Conservation (phyloP, 495 filamentous ascomycete genomes). For the Sphaerosporella brunnea region DNA sequence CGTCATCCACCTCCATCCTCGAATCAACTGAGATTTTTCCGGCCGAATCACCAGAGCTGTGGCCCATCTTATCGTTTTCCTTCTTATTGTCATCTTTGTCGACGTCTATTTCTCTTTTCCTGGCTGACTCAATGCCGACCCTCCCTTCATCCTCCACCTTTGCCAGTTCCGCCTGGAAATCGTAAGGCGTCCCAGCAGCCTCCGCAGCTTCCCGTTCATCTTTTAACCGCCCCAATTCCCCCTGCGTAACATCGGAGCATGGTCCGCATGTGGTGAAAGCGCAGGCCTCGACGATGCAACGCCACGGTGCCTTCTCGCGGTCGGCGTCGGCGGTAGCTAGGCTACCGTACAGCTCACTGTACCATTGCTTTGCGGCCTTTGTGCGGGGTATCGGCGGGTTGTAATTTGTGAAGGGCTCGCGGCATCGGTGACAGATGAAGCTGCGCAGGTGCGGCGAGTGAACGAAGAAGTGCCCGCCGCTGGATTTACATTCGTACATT, state of each 20-base stretch:
- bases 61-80: neutral
- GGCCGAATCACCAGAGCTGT: neutral
- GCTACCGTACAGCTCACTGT: neutral
- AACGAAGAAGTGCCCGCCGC: conserved; percentile 21
- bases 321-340: neutral
- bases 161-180: neutral
- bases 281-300: conserved; percentile 19
- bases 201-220: neutral
- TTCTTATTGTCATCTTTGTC: neutral
- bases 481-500: conserved; percentile 13
- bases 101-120: neutral
- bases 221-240: conserved; percentile 1
- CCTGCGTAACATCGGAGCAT: conserved; percentile 10
- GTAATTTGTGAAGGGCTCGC: conserved; percentile 9
- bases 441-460: conserved; percentile 6
- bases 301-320: conserved; percentile 12
- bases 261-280: conserved; percentile 14
- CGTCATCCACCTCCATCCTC: conserved; percentile 7
- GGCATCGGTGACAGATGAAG: conserved; percentile 17
- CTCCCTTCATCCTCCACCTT: neutral
- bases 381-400: conserved; percentile 3
- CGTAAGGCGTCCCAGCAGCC: neutral
- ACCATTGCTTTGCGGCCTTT: neutral
- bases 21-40: neutral
- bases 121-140: neutral